A percentile compares a stretch with the other conserved stretches of the same genome.
These are phyloP conservation scores for Nannochloris sp. DNA, from an alignment of 139 green algal species.

Conservation along the genomic window DNA sequence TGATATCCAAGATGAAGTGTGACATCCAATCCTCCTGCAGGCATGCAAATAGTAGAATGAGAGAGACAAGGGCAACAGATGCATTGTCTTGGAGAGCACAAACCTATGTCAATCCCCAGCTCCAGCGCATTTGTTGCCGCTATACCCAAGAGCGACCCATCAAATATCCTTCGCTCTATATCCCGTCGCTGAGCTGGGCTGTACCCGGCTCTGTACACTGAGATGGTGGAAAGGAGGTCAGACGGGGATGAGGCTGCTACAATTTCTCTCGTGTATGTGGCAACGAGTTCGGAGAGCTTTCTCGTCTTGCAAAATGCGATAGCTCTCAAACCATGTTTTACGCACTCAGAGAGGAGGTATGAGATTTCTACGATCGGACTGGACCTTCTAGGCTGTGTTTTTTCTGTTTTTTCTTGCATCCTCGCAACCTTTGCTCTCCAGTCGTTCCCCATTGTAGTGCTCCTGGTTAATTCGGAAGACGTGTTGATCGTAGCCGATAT, in stretches of 20 bases:
- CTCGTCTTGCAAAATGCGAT: slow-evolving; percentile 93
- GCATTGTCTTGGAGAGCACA: background rate
- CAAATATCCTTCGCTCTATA: slow-evolving; percentile 56
- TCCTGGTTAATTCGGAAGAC: background rate
- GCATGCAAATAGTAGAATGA: slow-evolving; percentile 28
- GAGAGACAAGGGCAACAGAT: slow-evolving; percentile 2
- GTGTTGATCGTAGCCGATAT: background rate
- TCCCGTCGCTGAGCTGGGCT: slow-evolving; percentile 50
- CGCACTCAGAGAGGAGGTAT: slow-evolving; percentile 37
- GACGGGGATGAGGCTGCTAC: slow-evolving; percentile 53
- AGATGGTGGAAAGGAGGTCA: slow-evolving; percentile 45
- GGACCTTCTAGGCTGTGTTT: background rate
- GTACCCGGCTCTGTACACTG: slow-evolving; percentile 59
- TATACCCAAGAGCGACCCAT: slow-evolving; percentile 54
- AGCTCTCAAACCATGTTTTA: slow-evolving; percentile 69
- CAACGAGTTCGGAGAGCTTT: slow-evolving; percentile 94
- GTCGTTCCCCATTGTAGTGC: background rate
- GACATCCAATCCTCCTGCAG: slow-evolving; percentile 59
- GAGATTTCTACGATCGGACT: slow-evolving; percentile 85
- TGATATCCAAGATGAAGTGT: slow-evolving; percentile 86
- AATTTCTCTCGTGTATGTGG: slow-evolving; percentile 70
- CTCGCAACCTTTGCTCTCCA: background rate
- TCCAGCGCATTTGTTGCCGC: slow-evolving; percentile 93
- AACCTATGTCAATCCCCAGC: slow-evolving; percentile 85
- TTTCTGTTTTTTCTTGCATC: background rate